phyloP scores from a whole-genome alignment of 2,329 filamentous ascomycete species.

The Aureobasidium sp. region DNA sequence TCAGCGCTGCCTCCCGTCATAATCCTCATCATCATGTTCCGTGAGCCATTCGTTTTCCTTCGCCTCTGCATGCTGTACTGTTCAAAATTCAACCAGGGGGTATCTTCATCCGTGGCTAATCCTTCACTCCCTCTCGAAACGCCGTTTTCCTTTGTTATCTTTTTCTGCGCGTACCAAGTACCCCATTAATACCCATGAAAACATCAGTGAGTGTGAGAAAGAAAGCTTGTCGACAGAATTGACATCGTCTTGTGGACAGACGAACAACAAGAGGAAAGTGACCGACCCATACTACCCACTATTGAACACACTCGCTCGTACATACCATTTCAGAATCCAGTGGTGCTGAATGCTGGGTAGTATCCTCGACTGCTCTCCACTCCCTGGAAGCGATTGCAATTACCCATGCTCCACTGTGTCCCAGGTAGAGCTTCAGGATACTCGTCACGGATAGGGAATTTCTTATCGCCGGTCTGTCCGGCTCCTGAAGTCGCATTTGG shows the following conservation, averaged over 20 bases:
- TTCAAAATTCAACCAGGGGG: not conserved
- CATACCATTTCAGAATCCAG: constrained; percentile 28
- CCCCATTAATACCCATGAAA: not conserved
- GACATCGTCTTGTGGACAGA: not conserved
- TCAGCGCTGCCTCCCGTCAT: constrained; percentile 6
- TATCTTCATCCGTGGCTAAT: not conserved
- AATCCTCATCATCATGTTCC: constrained; percentile 1
- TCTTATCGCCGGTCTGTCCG: constrained; percentile 14
- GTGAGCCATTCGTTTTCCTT: not conserved
- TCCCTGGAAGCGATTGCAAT: constrained; percentile 39
- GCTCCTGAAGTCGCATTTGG: not conserved
- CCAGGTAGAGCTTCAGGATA: constrained; percentile 30
- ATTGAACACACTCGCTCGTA: not conserved
- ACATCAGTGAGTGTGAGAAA: not conserved
- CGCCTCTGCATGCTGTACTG: constrained; percentile 10
- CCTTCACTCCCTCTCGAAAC: not conserved
- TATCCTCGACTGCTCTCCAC: constrained; percentile 41
- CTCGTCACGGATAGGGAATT: constrained; percentile 36
- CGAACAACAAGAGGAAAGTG: not conserved
- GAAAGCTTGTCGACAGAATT: not conserved
- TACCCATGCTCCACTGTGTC: constrained; percentile 32
- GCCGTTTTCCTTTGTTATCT: not conserved
- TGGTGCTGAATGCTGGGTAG: constrained; percentile 38
- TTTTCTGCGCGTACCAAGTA: not conserved
- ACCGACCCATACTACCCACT: not conserved